Conservation (phyloP, 257 asterid species). For the Solanum pennellii region DNA sequence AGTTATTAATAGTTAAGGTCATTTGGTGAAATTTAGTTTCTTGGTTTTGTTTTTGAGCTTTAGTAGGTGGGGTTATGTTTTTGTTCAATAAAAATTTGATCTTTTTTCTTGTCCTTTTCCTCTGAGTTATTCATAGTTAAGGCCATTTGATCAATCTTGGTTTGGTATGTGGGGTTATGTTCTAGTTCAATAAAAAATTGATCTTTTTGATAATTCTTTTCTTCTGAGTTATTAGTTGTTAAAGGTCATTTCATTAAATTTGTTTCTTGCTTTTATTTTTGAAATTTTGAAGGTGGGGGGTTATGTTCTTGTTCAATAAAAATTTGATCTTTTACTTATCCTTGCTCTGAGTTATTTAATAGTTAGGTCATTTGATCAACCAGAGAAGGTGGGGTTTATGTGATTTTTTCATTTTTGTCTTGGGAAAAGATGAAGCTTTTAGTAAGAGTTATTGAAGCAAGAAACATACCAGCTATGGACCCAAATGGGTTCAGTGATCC, state of each 20-base stretch:
- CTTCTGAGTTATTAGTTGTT: background rate
- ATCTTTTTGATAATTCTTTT: background rate
- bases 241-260: background rate
- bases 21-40: background rate
- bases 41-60: background rate
- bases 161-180: background rate
- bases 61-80: background rate
- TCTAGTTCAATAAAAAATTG: background rate
- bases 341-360: background rate
- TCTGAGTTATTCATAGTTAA: background rate
- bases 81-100: background rate
- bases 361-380: background rate
- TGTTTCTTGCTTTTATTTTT: background rate
- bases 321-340: background rate
- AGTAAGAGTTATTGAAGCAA: constrained; percentile 88
- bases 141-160: background rate
- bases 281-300: background rate
- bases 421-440: constrained; percentile 53
- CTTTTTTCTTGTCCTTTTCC: background rate
- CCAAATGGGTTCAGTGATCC: constrained; percentile 93
- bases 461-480: constrained; percentile 71
- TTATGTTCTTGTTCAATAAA: background rate
- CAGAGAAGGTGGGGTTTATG: background rate
- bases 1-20: background rate
- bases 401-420: background rate